Conservation (phyloP, 805 yeast species). For the Candida oleophila region DNA sequence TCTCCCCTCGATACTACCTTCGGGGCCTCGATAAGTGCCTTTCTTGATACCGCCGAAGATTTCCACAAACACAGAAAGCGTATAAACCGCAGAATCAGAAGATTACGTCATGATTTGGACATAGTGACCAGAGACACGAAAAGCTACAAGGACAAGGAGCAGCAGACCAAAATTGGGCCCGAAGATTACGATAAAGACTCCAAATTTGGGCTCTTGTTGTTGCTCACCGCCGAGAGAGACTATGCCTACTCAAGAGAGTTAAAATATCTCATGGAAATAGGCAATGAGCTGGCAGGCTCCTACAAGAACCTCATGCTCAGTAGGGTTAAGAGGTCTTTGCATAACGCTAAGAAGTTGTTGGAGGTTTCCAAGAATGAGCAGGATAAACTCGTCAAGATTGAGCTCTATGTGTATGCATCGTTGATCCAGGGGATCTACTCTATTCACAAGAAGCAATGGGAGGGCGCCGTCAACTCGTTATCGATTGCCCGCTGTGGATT, state of each 20-base stretch:
- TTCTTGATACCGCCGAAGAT: slow-evolving; percentile 67
- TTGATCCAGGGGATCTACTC: slow-evolving; percentile 52
- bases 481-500: slow-evolving; percentile 63
- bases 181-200: slow-evolving; percentile 52
- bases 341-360: slow-evolving; percentile 43
- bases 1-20: slow-evolving; percentile 46
- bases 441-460: slow-evolving; percentile 57
- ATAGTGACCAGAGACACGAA: slow-evolving; percentile 68
- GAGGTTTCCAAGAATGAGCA: slow-evolving; percentile 34
- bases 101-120: slow-evolving; percentile 61
- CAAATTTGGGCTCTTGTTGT: slow-evolving; percentile 55
- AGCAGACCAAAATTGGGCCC: slow-evolving; percentile 43
- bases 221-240: slow-evolving; percentile 77
- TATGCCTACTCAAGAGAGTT: slow-evolving; percentile 67
- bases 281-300: slow-evolving; percentile 45
- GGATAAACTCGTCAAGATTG: slow-evolving; percentile 26
- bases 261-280: slow-evolving; percentile 52
- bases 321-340: slow-evolving; percentile 65
- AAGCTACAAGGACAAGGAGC: slow-evolving; percentile 51
- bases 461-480: slow-evolving; percentile 46
- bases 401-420: slow-evolving; percentile 39
- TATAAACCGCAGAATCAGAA: slow-evolving; percentile 57
- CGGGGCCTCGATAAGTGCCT: slow-evolving; percentile 60
- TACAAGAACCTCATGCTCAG: slow-evolving; percentile 50
- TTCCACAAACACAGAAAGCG: slow-evolving; percentile 66